phyloP scores from a whole-genome alignment of 2,329 filamentous ascomycete genomes.

The Ophiostoma sp. region DNA sequence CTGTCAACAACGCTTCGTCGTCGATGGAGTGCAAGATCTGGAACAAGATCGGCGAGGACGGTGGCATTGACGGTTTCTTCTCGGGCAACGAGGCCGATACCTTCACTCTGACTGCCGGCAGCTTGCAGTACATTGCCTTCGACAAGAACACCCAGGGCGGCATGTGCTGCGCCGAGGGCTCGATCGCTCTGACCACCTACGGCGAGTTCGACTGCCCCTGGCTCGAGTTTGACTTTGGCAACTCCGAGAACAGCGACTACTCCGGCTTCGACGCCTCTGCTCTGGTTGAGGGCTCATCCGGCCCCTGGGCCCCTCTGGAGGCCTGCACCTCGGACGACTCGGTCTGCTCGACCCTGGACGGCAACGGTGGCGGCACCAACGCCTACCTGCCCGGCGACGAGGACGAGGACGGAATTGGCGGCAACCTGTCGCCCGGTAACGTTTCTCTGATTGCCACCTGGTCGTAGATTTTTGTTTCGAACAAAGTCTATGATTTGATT shows the following conservation, averaged over 20 bases:
- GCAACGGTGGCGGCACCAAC: conserved; percentile 33
- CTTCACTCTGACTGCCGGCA: conserved; percentile 40
- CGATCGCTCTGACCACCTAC: conserved; percentile 34
- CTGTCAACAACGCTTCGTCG: conserved; percentile 35
- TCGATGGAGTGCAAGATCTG: conserved; percentile 41
- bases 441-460: conserved; percentile 27
- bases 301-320: conserved; percentile 37
- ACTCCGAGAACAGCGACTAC: conserved; percentile 43
- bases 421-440: conserved; percentile 33
- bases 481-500: conserved; percentile 5
- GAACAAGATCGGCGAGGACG: conserved; percentile 49
- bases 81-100: conserved; percentile 35
- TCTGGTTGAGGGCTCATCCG: conserved; percentile 40
- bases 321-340: conserved; percentile 37
- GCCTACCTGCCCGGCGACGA: conserved; percentile 36
- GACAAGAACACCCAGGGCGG: conserved; percentile 46
- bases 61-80: conserved; percentile 47
- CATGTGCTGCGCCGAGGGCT: conserved; percentile 40
- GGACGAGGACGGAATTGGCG: conserved; percentile 34
- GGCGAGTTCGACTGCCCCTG: conserved; percentile 45
- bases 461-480: conserved; percentile 16
- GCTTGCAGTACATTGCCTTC: conserved; percentile 41
- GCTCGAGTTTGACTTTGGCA: conserved; percentile 48
- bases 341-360: conserved; percentile 34
- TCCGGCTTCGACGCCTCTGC: conserved; percentile 49